Evolutionary conservation across 352 stramenopile species (phyloP), one percentile per base, ranked within the genome.

Genomic region (Phytophthora cryptogea): DNA sequence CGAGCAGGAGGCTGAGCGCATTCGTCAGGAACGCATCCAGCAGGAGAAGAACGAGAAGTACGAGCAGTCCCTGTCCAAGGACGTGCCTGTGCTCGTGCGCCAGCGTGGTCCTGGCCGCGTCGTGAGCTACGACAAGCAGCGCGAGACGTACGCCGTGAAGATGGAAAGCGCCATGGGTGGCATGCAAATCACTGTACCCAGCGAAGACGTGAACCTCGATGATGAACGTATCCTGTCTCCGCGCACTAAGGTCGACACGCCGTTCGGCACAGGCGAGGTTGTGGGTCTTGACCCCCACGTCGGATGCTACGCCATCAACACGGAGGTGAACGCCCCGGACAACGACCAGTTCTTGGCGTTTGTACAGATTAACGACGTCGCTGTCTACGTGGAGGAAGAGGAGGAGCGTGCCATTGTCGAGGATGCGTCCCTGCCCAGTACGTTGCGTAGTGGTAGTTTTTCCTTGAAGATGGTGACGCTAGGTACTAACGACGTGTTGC

Each of bases 271-370:
- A 16, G 86, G 86, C 30, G 86, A 95, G 54, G 73, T 95, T 13
- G 81, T 95, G 5, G 86, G 86, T 13, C 68, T 95, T 23, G 86
- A 95, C 61, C 86, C 86, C 20, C 86, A 95, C 54, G 80, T 94
- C n/a, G 86, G 86, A 49, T 95, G 86, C 72, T 95, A 95, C 72
- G 86, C 86, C 17, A 83, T 95, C 52, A 90, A 92, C 63, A 93
- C 84, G 44, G 82, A 95, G 65, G 60, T 95, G 41, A 80, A 83
- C 44, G 82, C 79, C 0, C 65, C 83, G 23, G 78, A 95, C 11
- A 80, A 82, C 57, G 82, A 93, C 60, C 80, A 92, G 60, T 89
- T 90, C 63, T 58, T 94, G 45, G 86, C 86, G 20, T 95, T 92
- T 36, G 75, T 95, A 17, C 86, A 95, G 70, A 94, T 95, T 63